Evolutionary conservation across 306 rosid genomes (phyloP), one percentile per base, ranked within the genome.

Genomic region (Pterocarpus macrocarpus): DNA sequence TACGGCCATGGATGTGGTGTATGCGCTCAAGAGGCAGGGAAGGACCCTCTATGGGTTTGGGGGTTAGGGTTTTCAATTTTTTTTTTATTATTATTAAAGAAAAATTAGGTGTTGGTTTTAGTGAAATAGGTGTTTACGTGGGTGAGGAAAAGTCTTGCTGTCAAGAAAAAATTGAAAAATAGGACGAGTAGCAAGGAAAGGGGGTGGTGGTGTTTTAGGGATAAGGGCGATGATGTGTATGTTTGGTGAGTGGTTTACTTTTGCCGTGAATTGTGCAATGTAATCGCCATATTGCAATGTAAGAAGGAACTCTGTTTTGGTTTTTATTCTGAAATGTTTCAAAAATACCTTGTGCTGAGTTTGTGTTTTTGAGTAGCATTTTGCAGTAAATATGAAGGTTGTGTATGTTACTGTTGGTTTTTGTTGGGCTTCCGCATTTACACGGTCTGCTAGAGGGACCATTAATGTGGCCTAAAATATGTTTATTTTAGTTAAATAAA

Each of bases 1-100:
- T 10, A 91, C 96, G 3, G 96, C 93, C 0, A 91, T 91, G 96
- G 96, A 91, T 16, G 96, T 91, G 0, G 96, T 91, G 0, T 91
- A 91, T 7, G 96, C 93, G 0, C 80, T 91, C 4, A 91, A 91
- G 92, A 88, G 96, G 81, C 93, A 91, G 28, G 96, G 96, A 10
- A 88, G 93, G 72, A 91, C 96, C 3, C 89, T 91, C 0, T 90
- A 89, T 9, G 96, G 96, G 3, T 91, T 91, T 61, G 97, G 97
- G 66, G 94, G 97, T 76, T 92, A 90, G 86, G 84, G 61, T 52
- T 73, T 15, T 44, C 28, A 22, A 22, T 5, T 44, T 49, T 0
- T 8, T 8, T 7, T 8, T 35, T 73, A 44, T 5, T 44, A 5
- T 5, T 38, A 44, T 44, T 44, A 2, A 9, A 12, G 2, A 9